phyloP scores from a whole-genome alignment of 768 basidiomycete species.

The Boletus eberwhitei region DNA sequence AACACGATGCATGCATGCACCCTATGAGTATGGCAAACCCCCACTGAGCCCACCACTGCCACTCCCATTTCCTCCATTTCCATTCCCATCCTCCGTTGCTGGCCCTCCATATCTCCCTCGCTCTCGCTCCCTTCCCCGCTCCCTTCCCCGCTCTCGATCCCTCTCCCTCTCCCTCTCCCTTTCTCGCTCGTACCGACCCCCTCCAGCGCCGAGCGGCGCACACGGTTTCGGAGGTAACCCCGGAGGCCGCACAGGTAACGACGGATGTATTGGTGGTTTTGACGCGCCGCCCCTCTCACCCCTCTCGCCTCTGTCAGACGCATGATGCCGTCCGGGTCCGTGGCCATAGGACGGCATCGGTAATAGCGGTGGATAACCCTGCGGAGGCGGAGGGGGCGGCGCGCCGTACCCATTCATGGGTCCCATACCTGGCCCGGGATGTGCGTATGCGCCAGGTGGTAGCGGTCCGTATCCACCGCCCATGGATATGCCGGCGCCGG shows the following conservation, averaged over 20 bases:
- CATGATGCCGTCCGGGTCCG: slow-evolving; percentile 11
- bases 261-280: slow-evolving; percentile 14
- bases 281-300: slow-evolving; percentile 4
- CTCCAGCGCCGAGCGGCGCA: slow-evolving; percentile 13
- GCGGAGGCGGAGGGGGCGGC: slow-evolving; percentile 10
- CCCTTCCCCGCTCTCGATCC: slow-evolving; percentile 6
- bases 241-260: slow-evolving; percentile 17
- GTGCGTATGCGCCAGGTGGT: slow-evolving; percentile 15
- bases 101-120: slow-evolving; percentile 17
- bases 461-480: slow-evolving; percentile 12
- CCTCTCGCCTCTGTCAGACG: slow-evolving; percentile 15
- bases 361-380: slow-evolving; percentile 19
- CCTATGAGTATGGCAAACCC: slow-evolving; percentile 31
- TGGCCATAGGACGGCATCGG: slow-evolving; percentile 10
- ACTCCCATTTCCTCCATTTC: slow-evolving; percentile 2
- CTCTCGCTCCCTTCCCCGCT: slow-evolving; percentile 17
- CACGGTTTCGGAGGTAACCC: slow-evolving; percentile 22
- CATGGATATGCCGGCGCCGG: slow-evolving; percentile 6
- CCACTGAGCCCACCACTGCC: slow-evolving; percentile 15
- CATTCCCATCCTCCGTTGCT: slow-evolving; percentile 2
- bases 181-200: slow-evolving; percentile 20
- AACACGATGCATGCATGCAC: background rate
- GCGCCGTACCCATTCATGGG: slow-evolving; percentile 17
- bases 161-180: slow-evolving; percentile 7
- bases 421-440: slow-evolving; percentile 4